phyloP scores from a whole-genome alignment of 768 basidiomycete genomes.

The Pulveroboletus sp. region DNA sequence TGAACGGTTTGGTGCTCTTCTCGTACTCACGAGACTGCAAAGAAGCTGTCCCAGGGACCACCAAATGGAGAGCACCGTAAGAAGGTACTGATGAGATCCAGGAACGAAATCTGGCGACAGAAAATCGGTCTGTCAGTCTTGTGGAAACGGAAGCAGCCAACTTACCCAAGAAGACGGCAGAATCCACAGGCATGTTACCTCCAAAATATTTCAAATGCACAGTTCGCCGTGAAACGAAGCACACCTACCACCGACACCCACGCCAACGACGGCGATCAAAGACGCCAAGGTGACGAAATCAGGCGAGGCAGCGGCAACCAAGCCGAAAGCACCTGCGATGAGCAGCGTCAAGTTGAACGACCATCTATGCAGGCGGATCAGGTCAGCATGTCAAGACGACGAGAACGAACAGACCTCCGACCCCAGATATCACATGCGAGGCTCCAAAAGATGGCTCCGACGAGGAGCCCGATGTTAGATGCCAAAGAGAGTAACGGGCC shows the following conservation, averaged over 20 bases:
- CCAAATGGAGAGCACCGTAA: slow-evolving; percentile 56
- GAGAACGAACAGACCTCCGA: slow-evolving; percentile 31
- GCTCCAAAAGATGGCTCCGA: slow-evolving; percentile 48
- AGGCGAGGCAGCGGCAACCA: slow-evolving; percentile 44
- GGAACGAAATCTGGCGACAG: slow-evolving; percentile 45
- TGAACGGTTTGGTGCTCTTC: not conserved
- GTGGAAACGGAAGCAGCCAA: not conserved
- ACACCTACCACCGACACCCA: slow-evolving; percentile 45
- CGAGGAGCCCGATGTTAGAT: slow-evolving; percentile 49
- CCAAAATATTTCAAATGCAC: not conserved
- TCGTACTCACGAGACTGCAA: slow-evolving; percentile 38
- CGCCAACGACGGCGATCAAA: slow-evolving; percentile 41
- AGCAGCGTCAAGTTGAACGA: slow-evolving; percentile 54
- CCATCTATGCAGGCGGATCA: slow-evolving; percentile 30
- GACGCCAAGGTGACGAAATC: slow-evolving; percentile 47
- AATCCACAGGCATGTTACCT: slow-evolving; percentile 56
- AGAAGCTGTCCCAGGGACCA: slow-evolving; percentile 57
- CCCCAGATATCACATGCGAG: slow-evolving; percentile 52
- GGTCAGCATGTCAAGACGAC: not conserved
- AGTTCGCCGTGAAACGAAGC: not conserved
- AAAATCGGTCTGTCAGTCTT: slow-evolving; percentile 2
- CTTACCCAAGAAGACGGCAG: slow-evolving; percentile 48
- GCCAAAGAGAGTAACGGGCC: slow-evolving; percentile 49
- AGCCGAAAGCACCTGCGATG: slow-evolving; percentile 49
- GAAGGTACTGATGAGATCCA: slow-evolving; percentile 51